These are phyloP conservation scores for Vinca minor DNA, from an alignment of 257 asterid genomes.

Conservation along the genomic window DNA sequence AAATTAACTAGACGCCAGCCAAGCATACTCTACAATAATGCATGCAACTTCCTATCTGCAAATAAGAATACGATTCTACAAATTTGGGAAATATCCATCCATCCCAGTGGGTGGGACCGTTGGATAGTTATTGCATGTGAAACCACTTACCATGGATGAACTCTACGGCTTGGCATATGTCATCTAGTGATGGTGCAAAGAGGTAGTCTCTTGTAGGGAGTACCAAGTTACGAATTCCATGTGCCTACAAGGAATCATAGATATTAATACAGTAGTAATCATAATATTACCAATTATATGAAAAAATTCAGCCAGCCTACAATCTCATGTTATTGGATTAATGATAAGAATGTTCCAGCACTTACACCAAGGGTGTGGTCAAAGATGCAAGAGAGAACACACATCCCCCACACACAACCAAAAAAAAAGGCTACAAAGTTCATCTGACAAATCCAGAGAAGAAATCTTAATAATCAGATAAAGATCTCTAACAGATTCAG, in stretches of 20 bases:
- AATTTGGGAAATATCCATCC: not conserved
- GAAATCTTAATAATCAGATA: no score
- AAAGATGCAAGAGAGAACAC: no score
- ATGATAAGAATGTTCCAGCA: not conserved
- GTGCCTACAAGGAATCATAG: slow-evolving; percentile 22
- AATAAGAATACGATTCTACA: not conserved
- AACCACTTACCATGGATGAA: slow-evolving; percentile 31
- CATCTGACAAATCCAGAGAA: no score
- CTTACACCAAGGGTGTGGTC: not conserved
- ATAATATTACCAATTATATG: slow-evolving; percentile 1
- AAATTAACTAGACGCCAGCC: not conserved
- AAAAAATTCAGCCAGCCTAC: not conserved
- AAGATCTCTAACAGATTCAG: no score
- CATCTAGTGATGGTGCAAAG: slow-evolving; percentile 36
- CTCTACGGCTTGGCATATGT: slow-evolving; percentile 39
- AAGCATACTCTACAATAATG: not conserved
- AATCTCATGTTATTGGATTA: not conserved
- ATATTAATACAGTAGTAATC: not conserved
- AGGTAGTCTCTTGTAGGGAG: slow-evolving; percentile 47
- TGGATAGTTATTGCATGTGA: not conserved
- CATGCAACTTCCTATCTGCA: not conserved
- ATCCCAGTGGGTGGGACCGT: no score
- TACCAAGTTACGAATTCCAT: slow-evolving; percentile 37
- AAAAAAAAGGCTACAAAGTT: no score
- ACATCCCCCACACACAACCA: no score